Conservation (phyloP, 306 rosid species). For the Datisca glomerata region DNA sequence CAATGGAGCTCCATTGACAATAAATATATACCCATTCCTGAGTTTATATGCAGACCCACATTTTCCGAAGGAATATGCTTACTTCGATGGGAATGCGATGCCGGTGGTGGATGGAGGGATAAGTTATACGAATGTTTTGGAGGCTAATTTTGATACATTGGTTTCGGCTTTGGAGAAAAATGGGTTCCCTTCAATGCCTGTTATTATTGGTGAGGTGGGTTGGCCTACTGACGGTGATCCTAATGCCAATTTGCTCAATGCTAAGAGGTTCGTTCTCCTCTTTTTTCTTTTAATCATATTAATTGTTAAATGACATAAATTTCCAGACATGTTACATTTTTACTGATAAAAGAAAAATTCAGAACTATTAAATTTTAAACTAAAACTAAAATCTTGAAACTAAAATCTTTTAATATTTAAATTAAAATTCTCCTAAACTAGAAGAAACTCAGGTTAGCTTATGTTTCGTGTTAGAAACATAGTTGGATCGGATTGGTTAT, state of each 20-base stretch:
- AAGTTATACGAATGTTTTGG: constrained; percentile 72
- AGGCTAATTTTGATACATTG: constrained; percentile 89
- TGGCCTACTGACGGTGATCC: constrained; percentile 91
- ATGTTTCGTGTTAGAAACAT: no score
- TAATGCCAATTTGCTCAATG: constrained; percentile 41
- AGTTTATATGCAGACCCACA: constrained; percentile 86
- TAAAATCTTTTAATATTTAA: no score
- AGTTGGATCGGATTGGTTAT: no score
- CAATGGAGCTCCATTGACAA: constrained; percentile 47
- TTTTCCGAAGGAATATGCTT: constrained; percentile 87
- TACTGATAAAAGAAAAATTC: no score
- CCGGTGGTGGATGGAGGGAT: constrained; percentile 81
- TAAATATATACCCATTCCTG: constrained; percentile 93
- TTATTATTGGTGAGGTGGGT: constrained; percentile 82
- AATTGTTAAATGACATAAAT: no score
- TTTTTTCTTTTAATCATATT: no score
- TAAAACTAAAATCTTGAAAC: no score
- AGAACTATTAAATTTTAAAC: no score
- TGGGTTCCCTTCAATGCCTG: constrained; percentile 59
- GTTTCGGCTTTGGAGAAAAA: constrained; percentile 72
- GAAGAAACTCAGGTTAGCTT: no score
- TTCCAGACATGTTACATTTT: no score
- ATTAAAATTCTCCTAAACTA: no score
- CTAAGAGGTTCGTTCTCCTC: no score
- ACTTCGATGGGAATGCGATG: constrained; percentile 53